phyloP scores from a whole-genome alignment of 129 eudicot species.

The Apium graveolens region DNA sequence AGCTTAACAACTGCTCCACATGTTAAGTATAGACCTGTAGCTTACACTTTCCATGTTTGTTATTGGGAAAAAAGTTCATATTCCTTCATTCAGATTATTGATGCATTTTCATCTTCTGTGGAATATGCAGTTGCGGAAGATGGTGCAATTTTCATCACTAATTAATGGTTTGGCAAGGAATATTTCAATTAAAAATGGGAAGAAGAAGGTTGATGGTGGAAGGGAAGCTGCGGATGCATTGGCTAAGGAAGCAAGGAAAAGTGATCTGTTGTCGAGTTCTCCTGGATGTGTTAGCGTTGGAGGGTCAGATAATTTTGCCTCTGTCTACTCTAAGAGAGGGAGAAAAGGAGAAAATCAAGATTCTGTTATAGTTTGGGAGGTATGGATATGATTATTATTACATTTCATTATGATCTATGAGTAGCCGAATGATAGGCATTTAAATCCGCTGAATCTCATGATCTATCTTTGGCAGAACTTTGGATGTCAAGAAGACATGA shows the following conservation, averaged over 20 bases:
- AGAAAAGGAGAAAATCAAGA: constrained; percentile 83
- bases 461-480: constrained; percentile 40
- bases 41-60: neutral
- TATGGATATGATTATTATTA: constrained; percentile 15
- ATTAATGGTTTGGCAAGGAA: constrained; percentile 50
- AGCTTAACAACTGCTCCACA: neutral
- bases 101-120: neutral
- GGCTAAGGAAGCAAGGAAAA: constrained; percentile 64
- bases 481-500: constrained; percentile 82
- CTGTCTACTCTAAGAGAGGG: constrained; percentile 63
- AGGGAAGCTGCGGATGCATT: constrained; percentile 54
- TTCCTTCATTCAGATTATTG: neutral
- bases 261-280: constrained; percentile 46
- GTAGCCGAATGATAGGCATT: neutral
- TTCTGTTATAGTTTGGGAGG: constrained; percentile 77
- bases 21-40: neutral
- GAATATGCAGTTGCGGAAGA: constrained; percentile 20
- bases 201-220: constrained; percentile 39
- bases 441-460: neutral
- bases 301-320: constrained; percentile 37
- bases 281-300: constrained; percentile 39
- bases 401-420: neutral
- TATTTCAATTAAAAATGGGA: constrained; percentile 37
- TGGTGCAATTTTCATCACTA: constrained; percentile 73
- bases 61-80: neutral